Conservation (phyloP, 1,284 basidiomycete species). For the Mycena citricolor region DNA sequence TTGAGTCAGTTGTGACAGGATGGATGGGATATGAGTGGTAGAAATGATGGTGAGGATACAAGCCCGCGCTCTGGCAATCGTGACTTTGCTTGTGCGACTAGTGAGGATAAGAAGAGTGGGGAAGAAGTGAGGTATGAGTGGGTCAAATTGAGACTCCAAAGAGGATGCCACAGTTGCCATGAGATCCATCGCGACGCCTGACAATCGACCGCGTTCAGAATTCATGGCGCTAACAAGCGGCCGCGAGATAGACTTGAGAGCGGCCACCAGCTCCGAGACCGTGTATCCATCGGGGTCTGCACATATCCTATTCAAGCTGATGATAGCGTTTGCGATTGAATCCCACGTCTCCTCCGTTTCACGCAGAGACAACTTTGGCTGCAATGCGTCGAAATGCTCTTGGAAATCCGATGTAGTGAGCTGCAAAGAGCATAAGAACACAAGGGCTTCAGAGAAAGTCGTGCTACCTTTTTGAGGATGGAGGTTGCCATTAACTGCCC, state of each 20-base stretch:
- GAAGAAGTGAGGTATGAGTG: slow-evolving; percentile 66
- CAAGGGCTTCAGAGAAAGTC: too few species aligned
- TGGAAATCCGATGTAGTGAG: too few species aligned
- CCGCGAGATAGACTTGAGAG: slow-evolving; percentile 55
- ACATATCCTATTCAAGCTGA: slow-evolving; percentile 54
- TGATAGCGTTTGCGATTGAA: slow-evolving; percentile 58
- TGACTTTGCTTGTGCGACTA: slow-evolving; percentile 80
- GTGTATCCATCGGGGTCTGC: slow-evolving; percentile 57
- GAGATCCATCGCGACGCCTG: slow-evolving; percentile 70
- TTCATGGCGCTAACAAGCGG: slow-evolving; percentile 61
- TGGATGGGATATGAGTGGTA: slow-evolving; percentile 65
- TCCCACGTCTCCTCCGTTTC: slow-evolving; percentile 89
- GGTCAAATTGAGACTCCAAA: slow-evolving; percentile 65
- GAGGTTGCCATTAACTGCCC: too few species aligned
- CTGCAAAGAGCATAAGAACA: too few species aligned
- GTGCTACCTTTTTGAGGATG: too few species aligned
- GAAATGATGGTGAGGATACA: slow-evolving; percentile 66
- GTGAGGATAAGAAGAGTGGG: slow-evolving; percentile 71
- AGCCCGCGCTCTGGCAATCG: slow-evolving; percentile 61
- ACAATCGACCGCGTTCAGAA: slow-evolving; percentile 78
- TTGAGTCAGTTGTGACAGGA: slow-evolving; percentile 63
- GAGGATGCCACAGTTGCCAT: slow-evolving; percentile 53
- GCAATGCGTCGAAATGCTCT: slow-evolving; percentile 43
- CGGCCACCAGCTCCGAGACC: slow-evolving; percentile 52
- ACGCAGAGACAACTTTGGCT: slow-evolving; percentile 46